Evolutionary conservation across 306 rosid genomes (phyloP), one percentile per base, ranked within the genome.

Genomic region (Cyamopsis tetragonoloba): DNA sequence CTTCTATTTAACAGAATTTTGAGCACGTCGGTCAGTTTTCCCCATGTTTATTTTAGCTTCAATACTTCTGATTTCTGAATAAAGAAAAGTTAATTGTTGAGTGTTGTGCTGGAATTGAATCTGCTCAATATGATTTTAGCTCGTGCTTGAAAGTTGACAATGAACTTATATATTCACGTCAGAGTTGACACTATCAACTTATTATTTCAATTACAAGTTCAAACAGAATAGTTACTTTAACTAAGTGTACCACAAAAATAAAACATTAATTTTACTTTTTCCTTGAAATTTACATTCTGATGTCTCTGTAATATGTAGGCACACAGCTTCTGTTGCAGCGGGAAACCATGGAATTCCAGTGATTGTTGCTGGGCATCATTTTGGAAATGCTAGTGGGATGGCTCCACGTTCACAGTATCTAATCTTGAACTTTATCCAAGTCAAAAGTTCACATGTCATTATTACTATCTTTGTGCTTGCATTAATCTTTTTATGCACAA

Each of bases 301-400:
- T 57, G 57, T 59, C 67, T 85, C 24, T 70, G 8, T 50, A 66
- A 71, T 74, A 10, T 53, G 37, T 85, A 92, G 99, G 90, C 93
- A 93, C 85, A 93, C 95, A 0, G 91, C 96, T 75, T 90, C 99
- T 48, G 77, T 93, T 75, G 96, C 99, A 63, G 95, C 96, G 2
- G 99, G 99, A 77, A 93, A 93, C 89, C 96, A 93, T 73, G 99
- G 99, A 62, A 78, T 88, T 71, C 97, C 90, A 17, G 99, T 93
- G 75, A 72, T 90, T 12, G 99, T 93, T 75, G 80, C 95, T 18
- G 99, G 95, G 13, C 88, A 88, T 80, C 35, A 66, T 80, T 93
- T 90, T 60, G 99, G 99, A 80, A 86, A 85, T 85, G 99, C 99
- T 42, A 93, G 99, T 68, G 99, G 99, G 81, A 93, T 93, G 99